Evolutionary conservation across 257 asterid genomes (phyloP), one percentile per base, ranked within the genome.

Genomic region (Leonotis leonurus): DNA sequence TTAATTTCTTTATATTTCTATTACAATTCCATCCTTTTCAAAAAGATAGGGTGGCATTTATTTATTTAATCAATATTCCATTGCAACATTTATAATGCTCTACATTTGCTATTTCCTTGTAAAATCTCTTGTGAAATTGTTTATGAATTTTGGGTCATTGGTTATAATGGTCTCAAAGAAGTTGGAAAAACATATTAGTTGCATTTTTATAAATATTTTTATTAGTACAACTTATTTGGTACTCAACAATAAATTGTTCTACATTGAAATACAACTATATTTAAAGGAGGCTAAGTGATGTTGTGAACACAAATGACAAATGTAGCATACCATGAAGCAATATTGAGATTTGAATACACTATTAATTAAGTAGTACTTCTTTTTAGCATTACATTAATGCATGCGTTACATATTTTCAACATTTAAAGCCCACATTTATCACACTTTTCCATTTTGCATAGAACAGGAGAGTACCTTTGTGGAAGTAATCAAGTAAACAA

Each of bases 241-340:
- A n/a, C 55, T 18, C 63, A 36, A 65, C 63, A 32, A 40, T 65
- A 14, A 58, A 60, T 51, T 39, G 9, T n/a, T n/a, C n/a, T 29
- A 12, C 11, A 25, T 46, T 17, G 43, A 67, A 58, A 37, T 14
- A 49, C n/a, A n/a, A n/a, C 27, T 50, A 33, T 24, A 46, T 24
- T 14, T 0, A 5, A 67, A 56, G 72, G 60, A 21, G 48, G 27
- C 62, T 51, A 39, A 20, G 50, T 60, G 17, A 18, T 60, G 54
- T 49, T 39, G 61, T 68, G 67, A 68, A 63, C 56, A 60, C 63
- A n/a, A 1, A n/a, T n/a, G n/a, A n/a, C n/a, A n/a, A 52, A 18
- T 12, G 60, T 67, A 22, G 54, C 52, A 24, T 33, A 16, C 22
- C 13, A 40, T 5, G 8, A 8, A 48, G 30, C 16, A n/a, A n/a